These are phyloP conservation scores for Acacia concinna DNA, from an alignment of 331 rosid genomes.

Conservation along the genomic window DNA sequence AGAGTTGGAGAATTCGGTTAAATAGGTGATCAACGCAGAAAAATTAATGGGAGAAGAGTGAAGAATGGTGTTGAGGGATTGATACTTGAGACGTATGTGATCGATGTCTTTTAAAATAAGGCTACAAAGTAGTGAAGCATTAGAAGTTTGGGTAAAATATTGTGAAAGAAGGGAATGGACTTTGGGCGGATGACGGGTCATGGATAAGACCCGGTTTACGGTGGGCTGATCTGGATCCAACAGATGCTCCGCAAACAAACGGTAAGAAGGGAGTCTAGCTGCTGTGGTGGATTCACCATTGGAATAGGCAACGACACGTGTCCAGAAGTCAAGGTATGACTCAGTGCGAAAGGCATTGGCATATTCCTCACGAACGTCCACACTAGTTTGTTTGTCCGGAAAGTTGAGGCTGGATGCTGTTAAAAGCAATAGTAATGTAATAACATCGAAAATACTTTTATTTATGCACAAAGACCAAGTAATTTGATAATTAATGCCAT, in stretches of 20 bases:
- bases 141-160: conserved; percentile 64
- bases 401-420: conserved; percentile 15
- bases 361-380: conserved; percentile 70
- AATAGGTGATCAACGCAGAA: not conserved
- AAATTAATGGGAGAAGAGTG: conserved; percentile 25
- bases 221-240: conserved; percentile 71
- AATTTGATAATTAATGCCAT: not conserved
- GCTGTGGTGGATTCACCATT: conserved; percentile 47
- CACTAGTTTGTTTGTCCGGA: conserved; percentile 17
- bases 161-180: conserved; percentile 42
- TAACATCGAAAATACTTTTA: no score
- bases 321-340: conserved; percentile 78
- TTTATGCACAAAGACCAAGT: no score
- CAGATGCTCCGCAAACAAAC: conserved; percentile 66
- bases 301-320: conserved; percentile 53
- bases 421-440: not conserved
- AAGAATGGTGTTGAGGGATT: conserved; percentile 33
- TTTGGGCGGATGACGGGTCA: conserved; percentile 34
- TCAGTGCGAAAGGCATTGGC: conserved; percentile 82
- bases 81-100: conserved; percentile 43
- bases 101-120: conserved; percentile 52
- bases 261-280: conserved; percentile 71
- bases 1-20: conserved; percentile 32
- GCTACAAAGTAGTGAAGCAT: conserved; percentile 62
- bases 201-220: conserved; percentile 28